Evolutionary conservation across 1,284 basidiomycete species (phyloP), one percentile per base, ranked within the genome.

Genomic region (Cerioporus squamosus): DNA sequence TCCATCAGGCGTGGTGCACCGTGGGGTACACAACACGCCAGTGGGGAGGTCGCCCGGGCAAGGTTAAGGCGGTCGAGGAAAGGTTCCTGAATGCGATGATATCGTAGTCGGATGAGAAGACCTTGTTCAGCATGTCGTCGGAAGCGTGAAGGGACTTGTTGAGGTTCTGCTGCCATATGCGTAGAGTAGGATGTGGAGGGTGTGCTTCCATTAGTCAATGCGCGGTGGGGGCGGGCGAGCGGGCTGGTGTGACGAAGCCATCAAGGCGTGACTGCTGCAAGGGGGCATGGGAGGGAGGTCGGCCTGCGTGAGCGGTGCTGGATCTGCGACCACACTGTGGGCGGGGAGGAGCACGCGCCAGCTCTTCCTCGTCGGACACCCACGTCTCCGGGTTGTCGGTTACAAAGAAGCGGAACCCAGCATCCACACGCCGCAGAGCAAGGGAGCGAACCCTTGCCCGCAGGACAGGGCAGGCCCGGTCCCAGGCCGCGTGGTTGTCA

Each of bases 61-160:
- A 61, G 61, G 1, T 54, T 44, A 0, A 65, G 38, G 6, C 22
- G 49, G 44, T 70, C 65, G 1, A 74, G 64, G 26, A 70, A 71
- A 0, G 75, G 76, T 66, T 79, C 77, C 55, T 77, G 74, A 0
- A 78, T 36, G 0, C 58, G 0, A 73, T 24, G 1, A 77, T 62
- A 48, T 77, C 69, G 47, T 59, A 69, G 62, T 68, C 50, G 51
- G 51, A 18, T 45, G 63, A 59, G 17, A 20, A 9, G 17, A 51
- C 50, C 46, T 60, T 5, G 53, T 68, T 17, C 23, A 75, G 60
- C 51, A 76, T 1, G 29, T 59, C 57, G 43, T 51, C 24, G 36
- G 66, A 68, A 33, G 73, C 64, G 3, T 15, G 17, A 9, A 50
- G 9, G 0, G 74, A 74, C 20, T 69, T 71, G 56, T 72, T 72